phyloP scores from a whole-genome alignment of 352 stramenopile species.

The Phytophthora citrophthora region DNA sequence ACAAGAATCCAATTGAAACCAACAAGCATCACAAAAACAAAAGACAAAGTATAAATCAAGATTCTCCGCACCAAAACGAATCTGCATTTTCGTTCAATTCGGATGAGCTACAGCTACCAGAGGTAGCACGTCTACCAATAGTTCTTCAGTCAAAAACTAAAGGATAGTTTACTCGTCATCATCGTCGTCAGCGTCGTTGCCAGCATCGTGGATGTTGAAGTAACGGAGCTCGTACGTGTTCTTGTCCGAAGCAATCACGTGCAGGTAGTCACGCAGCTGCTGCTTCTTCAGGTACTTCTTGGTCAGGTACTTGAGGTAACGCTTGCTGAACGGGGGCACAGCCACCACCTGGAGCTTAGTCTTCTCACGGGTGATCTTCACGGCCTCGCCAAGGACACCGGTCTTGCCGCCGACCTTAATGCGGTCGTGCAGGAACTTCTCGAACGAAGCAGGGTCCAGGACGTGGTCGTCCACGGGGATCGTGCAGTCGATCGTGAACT shows the following conservation, averaged over 20 bases:
- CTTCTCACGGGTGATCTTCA: constrained; percentile 97
- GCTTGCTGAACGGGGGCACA: constrained; percentile 97
- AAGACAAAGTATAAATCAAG: constrained; percentile 1
- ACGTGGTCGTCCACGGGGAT: constrained; percentile 99
- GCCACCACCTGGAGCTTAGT: constrained; percentile 96
- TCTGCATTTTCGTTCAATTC: constrained; percentile 39
- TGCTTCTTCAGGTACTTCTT: constrained; percentile 99
- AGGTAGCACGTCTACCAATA: background rate
- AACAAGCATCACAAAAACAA: background rate
- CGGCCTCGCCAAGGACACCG: constrained; percentile 93
- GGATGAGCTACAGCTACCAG: constrained; percentile 14
- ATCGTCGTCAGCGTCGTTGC: constrained; percentile 91
- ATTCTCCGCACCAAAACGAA: constrained; percentile 41
- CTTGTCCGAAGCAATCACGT: constrained; percentile 98
- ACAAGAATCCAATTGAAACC: no score
- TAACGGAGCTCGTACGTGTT: constrained; percentile 99
- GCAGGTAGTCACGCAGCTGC: constrained; percentile 99
- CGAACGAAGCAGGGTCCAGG: constrained; percentile 98
- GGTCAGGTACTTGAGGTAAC: constrained; percentile 99
- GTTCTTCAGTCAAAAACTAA: constrained; percentile 8
- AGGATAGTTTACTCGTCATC: constrained; percentile 82
- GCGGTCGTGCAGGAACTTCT: constrained; percentile 99
- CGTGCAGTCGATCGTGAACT: constrained; percentile 95
- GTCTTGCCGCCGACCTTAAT: constrained; percentile 99
- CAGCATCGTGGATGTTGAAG: constrained; percentile 97